Evolutionary conservation across 2,329 filamentous ascomycete genomes (phyloP), one percentile per base, ranked within the genome.

Genomic region (Clonostachys solani): DNA sequence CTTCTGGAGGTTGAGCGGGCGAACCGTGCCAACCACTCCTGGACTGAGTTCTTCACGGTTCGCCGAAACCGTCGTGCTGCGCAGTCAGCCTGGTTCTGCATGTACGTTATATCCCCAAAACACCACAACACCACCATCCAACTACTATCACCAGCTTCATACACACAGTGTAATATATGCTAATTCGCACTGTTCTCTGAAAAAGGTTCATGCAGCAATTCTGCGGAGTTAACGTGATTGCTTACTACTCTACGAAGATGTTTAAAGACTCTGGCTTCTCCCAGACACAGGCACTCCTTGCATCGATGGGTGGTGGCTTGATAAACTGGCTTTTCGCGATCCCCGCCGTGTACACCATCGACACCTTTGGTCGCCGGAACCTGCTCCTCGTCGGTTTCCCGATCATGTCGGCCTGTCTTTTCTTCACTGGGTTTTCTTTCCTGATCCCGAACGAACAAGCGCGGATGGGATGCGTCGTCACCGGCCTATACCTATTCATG

Each of bases 301-400:
- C 73, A 0, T 80, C 77, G 0, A 77, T 77, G 67, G 79, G 78
- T 3, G 78, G 76, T 48, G 79, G 79, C 10, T 58, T 81, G 18
- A 67, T 80, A 45, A 81, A 81, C 60, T 82, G 78, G 54, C 46
- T 81, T 5, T 81, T 81, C 47, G 78, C 79, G 4, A 76, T 79
- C 50, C 79, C 78, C 0, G 78, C 79, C 3, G 61, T 81, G 40
- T 78, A 74, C 61, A 81, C 78, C 2, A 82, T 82, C 44, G 78
- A 82, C 48, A 81, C 77, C 0, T 81, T 72, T 47, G 79, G 78
- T 1, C 75, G 78, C 19, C 68, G 79, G n/a, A 67, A 74, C 33
- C 60, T 82, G 3, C 66, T 82, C 2, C 60, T 82, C 3, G 76
- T 80, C 52, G 80, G 77, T 3, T 81, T 82, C 58, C 78, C 78